Base-by-base conservation (phyloP, 1,284 basidiomycete genomes). In the Phellinidium pouzarii region DNA sequence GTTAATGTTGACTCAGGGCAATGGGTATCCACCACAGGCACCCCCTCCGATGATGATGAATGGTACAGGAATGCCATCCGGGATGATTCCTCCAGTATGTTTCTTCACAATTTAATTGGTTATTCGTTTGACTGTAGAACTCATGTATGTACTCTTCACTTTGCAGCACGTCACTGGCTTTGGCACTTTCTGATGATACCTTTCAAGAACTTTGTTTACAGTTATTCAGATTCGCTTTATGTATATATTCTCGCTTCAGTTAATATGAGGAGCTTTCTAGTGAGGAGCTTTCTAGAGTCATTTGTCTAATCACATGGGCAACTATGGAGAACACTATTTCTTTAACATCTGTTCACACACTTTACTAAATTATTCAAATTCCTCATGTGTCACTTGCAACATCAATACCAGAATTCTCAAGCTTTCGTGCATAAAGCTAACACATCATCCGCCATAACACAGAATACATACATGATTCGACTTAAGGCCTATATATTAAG, bases 1-100 rank as follows among this genome's bases (percentile, higher is more conserved):
- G 48, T 65, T 84, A 23, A 71, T 87, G 60, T 70, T 90, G 50
- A 90, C 87, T 19, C 72, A 76, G 59, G 77, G 76, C 56, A 87
- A 88, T 60, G 85, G 84, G 78, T 81, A 59, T 50, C 64, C 62
- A 11, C 59, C 61, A 40, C 75, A 77, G 53, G 71, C 64, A 5
- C 75, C 76, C 44, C 71, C 73, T 8, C 50, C 55, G 17, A 59
- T 66, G 56, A 70, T 73, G 61, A 59, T 68, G 44, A 77, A 76
- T 44, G 75, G 74, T 26, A 67, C 67, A 22, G 66, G 72, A n/a
- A 64, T 68, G 43, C 54, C 54, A 46, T 17, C 44, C 56, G 71
- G 77, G 63, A 66, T 74, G 50, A 72, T 48, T 27, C 46, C 48
- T 27, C 45, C 53, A 20, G 53, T 55, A 51, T 44, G n/a, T 34